Evolutionary conservation across 2,329 filamentous ascomycete species (phyloP).

Genomic region (Colletotrichum sidae): DNA sequence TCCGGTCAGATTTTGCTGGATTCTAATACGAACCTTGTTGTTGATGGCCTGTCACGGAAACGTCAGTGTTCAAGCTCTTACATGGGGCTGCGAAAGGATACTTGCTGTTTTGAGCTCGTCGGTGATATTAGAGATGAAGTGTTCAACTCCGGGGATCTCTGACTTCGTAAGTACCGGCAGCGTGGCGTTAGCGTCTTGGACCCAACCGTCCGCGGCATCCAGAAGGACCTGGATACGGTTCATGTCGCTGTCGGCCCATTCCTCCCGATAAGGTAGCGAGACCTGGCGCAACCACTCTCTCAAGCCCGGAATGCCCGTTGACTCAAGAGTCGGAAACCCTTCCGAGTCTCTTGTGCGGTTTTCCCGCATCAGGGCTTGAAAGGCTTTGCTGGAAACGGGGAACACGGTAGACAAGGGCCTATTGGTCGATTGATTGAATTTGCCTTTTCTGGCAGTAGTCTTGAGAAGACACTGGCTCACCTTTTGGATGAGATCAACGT

Average conservation of each 20-base stretch:
- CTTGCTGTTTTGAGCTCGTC: not conserved
- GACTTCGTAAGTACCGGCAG: not conserved
- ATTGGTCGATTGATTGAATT: not conserved
- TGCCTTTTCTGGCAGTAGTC: not conserved
- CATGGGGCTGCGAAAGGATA: not conserved
- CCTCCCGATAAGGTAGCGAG: slow-evolving; percentile 30
- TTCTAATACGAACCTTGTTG: not conserved
- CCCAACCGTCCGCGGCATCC: slow-evolving; percentile 32
- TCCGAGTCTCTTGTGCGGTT: not conserved
- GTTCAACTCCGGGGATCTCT: not conserved
- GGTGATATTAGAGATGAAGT: not conserved
- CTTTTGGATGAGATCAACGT: slow-evolving; percentile 2
- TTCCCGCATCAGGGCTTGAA: not conserved
- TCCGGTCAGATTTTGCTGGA: not conserved
- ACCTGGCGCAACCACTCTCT: slow-evolving; percentile 24
- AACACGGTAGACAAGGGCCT: slow-evolving; percentile 16
- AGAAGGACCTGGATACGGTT: slow-evolving; percentile 30
- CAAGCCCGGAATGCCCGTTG: slow-evolving; percentile 33
- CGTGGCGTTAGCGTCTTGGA: not conserved
- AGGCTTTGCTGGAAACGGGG: slow-evolving; percentile 36
- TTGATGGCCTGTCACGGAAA: not conserved
- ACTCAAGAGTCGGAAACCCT: slow-evolving; percentile 20
- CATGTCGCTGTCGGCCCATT: slow-evolving; percentile 20
- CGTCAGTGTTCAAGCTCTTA: not conserved
- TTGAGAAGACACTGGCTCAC: slow-evolving; percentile 16